Evolutionary conservation across 306 rosid genomes (phyloP).

Genomic region (Castanea sativa): DNA sequence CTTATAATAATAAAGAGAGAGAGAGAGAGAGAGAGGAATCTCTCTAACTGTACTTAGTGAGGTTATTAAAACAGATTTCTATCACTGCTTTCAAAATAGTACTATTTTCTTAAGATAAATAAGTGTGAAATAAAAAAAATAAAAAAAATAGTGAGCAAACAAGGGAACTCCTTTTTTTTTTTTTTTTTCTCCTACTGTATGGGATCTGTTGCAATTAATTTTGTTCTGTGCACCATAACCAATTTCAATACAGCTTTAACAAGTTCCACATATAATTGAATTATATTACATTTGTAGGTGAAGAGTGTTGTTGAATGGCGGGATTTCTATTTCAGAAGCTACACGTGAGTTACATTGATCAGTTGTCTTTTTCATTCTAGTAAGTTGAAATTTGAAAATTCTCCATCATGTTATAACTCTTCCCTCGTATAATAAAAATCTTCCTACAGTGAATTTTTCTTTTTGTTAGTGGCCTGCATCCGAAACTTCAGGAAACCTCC

Average conservation of each 20-base stretch:
- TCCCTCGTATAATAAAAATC: neutral
- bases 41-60: neutral
- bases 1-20: too few species aligned
- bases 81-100: neutral
- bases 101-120: too few species aligned
- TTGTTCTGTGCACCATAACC: neutral
- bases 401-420: conserved; percentile 6
- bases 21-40: neutral
- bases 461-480: neutral
- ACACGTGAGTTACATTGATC: conserved; percentile 60
- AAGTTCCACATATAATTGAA: neutral
- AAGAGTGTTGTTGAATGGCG: conserved; percentile 95
- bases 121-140: neutral
- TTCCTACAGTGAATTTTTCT: neutral
- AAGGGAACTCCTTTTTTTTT: too few species aligned
- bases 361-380: conserved; percentile 10
- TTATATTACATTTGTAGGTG: conserved; percentile 51
- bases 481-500: neutral
- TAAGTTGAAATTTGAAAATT: conserved; percentile 8
- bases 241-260: too few species aligned
- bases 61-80: neutral
- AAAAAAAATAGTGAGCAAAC: too few species aligned
- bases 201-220: neutral
- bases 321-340: conserved; percentile 68
- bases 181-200: neutral